phyloP scores from a whole-genome alignment of 2,329 filamentous ascomycete genomes.

The Nemania serpens region DNA sequence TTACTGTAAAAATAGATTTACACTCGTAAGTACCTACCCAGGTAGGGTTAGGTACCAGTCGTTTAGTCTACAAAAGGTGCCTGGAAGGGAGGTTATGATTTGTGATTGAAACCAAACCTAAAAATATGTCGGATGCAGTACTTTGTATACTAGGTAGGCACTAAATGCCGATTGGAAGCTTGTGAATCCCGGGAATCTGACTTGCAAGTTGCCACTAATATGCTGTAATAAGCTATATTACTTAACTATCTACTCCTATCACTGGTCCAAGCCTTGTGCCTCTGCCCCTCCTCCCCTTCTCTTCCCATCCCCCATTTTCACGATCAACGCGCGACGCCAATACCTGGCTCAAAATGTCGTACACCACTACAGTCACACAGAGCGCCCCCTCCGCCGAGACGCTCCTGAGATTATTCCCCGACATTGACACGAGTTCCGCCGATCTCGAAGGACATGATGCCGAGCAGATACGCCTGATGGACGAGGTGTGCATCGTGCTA shows the following conservation, averaged over 20 bases:
- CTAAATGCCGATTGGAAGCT: no score
- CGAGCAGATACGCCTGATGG: conserved; percentile 97
- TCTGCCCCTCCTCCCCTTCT: conserved; percentile 18
- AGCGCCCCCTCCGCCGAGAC: conserved; percentile 75
- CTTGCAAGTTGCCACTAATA: no score
- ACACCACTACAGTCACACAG: conserved; percentile 52
- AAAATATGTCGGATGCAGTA: no score
- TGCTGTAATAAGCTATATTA: no score
- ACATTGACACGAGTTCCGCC: conserved; percentile 71
- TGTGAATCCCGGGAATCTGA: no score
- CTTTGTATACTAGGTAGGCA: no score
- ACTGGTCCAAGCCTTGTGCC: neutral
- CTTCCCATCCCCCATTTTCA: conserved; percentile 13
- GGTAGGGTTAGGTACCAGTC: no score
- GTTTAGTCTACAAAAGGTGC: neutral
- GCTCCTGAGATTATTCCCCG: conserved; percentile 86
- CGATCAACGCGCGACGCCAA: conserved; percentile 9
- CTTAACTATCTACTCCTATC: neutral
- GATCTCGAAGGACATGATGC: conserved; percentile 92
- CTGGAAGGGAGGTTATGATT: neutral
- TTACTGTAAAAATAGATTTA: no score
- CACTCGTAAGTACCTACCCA: no score
- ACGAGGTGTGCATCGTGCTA: conserved; percentile 96
- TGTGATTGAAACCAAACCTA: neutral
- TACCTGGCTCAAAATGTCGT: conserved; percentile 30